Evolutionary conservation across 2,329 filamentous ascomycete species (phyloP).

Genomic region (Sphaerostilbella broomeana): DNA sequence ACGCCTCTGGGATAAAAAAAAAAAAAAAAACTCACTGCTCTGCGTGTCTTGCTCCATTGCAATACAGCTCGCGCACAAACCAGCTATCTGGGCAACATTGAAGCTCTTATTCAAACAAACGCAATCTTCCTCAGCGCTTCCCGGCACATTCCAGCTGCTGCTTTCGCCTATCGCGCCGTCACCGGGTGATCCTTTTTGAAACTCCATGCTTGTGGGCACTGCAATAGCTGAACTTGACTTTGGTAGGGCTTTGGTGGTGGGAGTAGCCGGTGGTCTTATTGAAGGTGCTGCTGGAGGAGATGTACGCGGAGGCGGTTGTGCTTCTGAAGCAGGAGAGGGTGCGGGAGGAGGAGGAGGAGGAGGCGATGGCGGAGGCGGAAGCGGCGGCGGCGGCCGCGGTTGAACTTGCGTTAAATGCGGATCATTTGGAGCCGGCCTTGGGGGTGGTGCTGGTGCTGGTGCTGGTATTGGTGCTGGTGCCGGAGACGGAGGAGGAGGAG

Average conservation of each 20-base stretch:
- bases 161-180: constrained; percentile 6
- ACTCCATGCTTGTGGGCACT: not conserved
- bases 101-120: constrained; percentile 35
- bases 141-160: constrained; percentile 10
- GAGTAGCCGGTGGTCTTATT: not conserved
- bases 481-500: not conserved
- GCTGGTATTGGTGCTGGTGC: not conserved
- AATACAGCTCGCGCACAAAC: constrained; percentile 34
- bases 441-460: not conserved
- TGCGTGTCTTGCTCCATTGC: constrained; percentile 23
- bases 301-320: not conserved
- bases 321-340: not conserved
- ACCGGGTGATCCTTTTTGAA: not conserved
- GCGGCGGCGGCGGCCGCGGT: not conserved
- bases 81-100: constrained; percentile 32
- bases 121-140: constrained; percentile 27
- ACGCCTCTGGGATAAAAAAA: no score
- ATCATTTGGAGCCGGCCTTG: no score
- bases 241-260: not conserved
- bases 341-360: constrained; percentile 1
- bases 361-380: not conserved
- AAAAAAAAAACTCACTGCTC: constrained; percentile 24
- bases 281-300: not conserved
- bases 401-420: not conserved
- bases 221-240: not conserved